phyloP scores from a whole-genome alignment of 2,329 filamentous ascomycete species.

The Diaporthe nobilis region DNA sequence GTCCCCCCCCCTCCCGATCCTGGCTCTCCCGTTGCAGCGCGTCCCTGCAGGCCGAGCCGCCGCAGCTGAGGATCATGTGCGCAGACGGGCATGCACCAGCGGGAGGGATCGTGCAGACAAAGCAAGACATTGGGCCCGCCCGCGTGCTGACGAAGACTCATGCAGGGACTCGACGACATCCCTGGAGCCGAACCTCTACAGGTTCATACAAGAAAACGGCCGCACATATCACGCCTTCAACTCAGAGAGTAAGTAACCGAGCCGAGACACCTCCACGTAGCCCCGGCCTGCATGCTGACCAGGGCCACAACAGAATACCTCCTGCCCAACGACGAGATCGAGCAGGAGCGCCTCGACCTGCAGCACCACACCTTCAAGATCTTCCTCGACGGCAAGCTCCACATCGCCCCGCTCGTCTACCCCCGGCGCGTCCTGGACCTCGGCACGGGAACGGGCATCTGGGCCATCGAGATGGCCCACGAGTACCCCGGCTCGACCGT shows the following conservation, averaged over 20 bases:
- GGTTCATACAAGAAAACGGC: slow-evolving; percentile 50
- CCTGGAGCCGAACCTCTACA: slow-evolving; percentile 47
- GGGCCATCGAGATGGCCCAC: slow-evolving; percentile 63
- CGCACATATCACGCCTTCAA: slow-evolving; percentile 51
- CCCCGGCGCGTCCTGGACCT: slow-evolving; percentile 62
- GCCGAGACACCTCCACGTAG: not conserved
- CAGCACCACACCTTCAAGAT: slow-evolving; percentile 57
- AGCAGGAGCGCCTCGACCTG: slow-evolving; percentile 55
- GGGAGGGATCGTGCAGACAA: not conserved
- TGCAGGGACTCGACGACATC: slow-evolving; percentile 50
- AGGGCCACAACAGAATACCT: slow-evolving; percentile 54
- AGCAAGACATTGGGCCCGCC: not conserved
- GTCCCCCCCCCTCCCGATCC: not conserved
- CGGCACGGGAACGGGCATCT: slow-evolving; percentile 63
- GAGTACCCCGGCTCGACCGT: slow-evolving; percentile 56
- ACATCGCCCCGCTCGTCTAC: slow-evolving; percentile 59
- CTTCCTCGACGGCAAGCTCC: slow-evolving; percentile 56
- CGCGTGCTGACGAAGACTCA: not conserved
- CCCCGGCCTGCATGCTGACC: too few relatives aligned
- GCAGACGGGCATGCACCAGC: not conserved
- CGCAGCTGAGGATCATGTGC: not conserved
- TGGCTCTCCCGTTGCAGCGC: not conserved
- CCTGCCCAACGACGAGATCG: slow-evolving; percentile 51
- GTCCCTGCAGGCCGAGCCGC: not conserved
- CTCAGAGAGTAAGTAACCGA: slow-evolving; percentile 48